phyloP scores from a whole-genome alignment of 148 eudicot genomes.

The Oxyria digyna region DNA sequence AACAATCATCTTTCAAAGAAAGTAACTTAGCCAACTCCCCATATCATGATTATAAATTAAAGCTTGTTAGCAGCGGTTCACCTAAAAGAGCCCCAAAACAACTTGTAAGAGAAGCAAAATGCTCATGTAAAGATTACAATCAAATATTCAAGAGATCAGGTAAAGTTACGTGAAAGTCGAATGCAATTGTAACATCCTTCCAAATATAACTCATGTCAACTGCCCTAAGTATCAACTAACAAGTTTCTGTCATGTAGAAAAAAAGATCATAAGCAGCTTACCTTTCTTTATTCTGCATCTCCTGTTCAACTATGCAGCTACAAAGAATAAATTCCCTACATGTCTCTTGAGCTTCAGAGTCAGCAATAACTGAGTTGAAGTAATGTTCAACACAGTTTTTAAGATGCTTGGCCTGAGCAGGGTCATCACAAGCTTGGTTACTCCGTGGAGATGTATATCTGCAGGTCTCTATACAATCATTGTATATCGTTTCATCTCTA shows the following conservation, averaged over 20 bases:
- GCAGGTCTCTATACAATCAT: slow-evolving; percentile 2
- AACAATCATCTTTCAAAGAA: background rate
- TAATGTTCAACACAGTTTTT: slow-evolving; percentile 24
- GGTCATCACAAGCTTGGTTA: slow-evolving; percentile 10
- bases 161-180: background rate
- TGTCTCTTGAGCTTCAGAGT: slow-evolving; percentile 35
- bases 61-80: background rate
- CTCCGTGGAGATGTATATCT: slow-evolving; percentile 4
- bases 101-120: background rate
- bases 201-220: background rate
- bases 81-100: background rate
- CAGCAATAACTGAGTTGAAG: slow-evolving; percentile 35
- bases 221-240: background rate
- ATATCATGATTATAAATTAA: background rate
- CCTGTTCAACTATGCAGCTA: slow-evolving; percentile 28
- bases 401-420: slow-evolving; percentile 14
- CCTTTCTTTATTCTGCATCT: slow-evolving; percentile 24
- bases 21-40: slow-evolving; percentile 3
- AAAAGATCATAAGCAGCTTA: slow-evolving; percentile 6
- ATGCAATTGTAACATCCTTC: background rate
- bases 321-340: slow-evolving; percentile 29
- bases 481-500: slow-evolving; percentile 16
- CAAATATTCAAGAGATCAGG: background rate
- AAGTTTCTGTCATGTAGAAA: background rate
- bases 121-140: background rate